Evolutionary conservation across 179 eudicot species (phyloP), one percentile per base, ranked within the genome.

Genomic region (Beta macrorhiza): DNA sequence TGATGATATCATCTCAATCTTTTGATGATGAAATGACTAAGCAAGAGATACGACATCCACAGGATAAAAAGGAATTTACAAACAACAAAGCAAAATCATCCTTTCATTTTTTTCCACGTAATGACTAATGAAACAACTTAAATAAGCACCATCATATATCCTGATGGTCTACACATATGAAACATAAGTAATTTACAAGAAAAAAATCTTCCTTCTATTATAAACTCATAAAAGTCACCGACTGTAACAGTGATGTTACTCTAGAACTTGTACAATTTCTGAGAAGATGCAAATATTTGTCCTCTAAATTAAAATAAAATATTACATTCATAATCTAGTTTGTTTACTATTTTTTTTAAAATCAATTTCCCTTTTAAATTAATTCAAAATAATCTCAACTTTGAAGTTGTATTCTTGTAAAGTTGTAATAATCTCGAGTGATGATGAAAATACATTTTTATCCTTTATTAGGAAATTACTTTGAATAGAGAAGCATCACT

Each of bases 1-100:
- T n/a, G n/a, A 79, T 79, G 81, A 79, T 58, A 79, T 79, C 81
- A 70, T 78, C 81, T 19, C n/a, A 56, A 78, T 78, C 74, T 53
- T 16, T 70, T 57, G 57, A 69, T 79, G 76, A 56, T 69, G 81
- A 69, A 56, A 79, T 79, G 56, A 79, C 77, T 74, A 29, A 15
- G n/a, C 52, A 1, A 68, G n/a, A 22, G 44, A 53, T 1, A 14
- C 15, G 17, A 32, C 19, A 55, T 67, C 49, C 74, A 45, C 37
- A 53, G 0, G 68, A 45, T 44, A 61, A 61, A 61, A 19, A 0
- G 0, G 10, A 51, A 10, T 52, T 10, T 20, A 29, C 13, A 51
- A 45, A 51, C 22, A 22, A 72, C 10, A 68, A 44, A 44, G 44
- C 12, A 16, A 69, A 69, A 15, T 17, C 52, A 42, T 69, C 51